Evolutionary conservation across 2,329 filamentous ascomycete species (phyloP), one percentile per base, ranked within the genome.

Genomic region (Fusarium hainanense): DNA sequence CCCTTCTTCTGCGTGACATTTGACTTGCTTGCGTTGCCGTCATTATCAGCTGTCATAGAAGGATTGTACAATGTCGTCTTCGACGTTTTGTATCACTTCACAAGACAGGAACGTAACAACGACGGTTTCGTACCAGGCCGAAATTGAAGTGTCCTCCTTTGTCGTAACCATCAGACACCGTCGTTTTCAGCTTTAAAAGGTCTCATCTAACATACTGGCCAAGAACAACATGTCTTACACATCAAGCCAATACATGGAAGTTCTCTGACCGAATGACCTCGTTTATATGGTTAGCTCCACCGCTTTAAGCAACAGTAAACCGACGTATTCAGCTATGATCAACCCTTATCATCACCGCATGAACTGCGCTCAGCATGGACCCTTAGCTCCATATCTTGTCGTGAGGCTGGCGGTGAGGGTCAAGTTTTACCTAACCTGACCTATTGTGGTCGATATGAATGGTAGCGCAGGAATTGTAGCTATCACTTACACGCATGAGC

Each of bases 1-100:
- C 18, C 37, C 43, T 41, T 60, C 34, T 54, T 23, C 54, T 69
- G 61, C 51, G 63, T 60, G 66, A 55, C 67, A 67, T 59, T 52
- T 49, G 58, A 37, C 58, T 52, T 55, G 25, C 42, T 51, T 66
- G 27, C 27, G 28, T 40, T 25, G 41, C 46, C 49, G 30, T 34
- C 27, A 40, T 51, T 16, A 48, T 47, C 21, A 28, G 14, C 28
- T 41, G 25, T 28, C 23, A 37, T 41, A 18, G 23, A 41, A 44
- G 16, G 23, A 20, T 27, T 37, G 21, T 62, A 18, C 34, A n/a
- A 37, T 37, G 34, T 46, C 54, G 27, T 43, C 47, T 43, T 46
- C 18, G 25, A 55, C 20, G 23, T 41, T 43, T 37, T 62, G 47
- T 46, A 16, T 54, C 41, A 25, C 48, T 37, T 55, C 13, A 13